These are phyloP conservation scores for Trichoderma sp. DNA, from an alignment of 2,329 filamentous ascomycete species.

Conservation along the genomic window DNA sequence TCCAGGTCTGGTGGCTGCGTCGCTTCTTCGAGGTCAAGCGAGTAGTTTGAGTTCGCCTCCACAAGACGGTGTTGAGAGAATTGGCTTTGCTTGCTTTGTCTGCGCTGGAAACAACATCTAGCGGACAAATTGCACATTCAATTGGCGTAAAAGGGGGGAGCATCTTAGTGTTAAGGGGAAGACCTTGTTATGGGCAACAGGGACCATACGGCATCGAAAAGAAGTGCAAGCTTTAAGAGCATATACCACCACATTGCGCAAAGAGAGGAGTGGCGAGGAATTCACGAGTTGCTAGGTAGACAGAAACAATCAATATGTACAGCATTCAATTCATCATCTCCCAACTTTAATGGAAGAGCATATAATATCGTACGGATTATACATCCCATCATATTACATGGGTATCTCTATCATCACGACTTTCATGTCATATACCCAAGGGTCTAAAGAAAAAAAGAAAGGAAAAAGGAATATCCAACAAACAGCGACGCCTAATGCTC, in stretches of 20 bases:
- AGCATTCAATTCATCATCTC: conserved; percentile 3
- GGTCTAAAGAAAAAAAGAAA: neutral
- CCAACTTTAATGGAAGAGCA: neutral
- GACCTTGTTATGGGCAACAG: neutral
- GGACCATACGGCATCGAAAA: neutral
- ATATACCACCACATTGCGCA: neutral
- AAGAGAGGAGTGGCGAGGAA: neutral
- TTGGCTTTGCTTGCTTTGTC: neutral
- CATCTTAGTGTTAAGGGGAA: neutral
- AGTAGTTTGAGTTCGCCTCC: conserved; percentile 49
- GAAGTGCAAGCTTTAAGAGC: neutral
- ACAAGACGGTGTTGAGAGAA: neutral
- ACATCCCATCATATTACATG: neutral
- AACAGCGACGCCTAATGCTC: neutral
- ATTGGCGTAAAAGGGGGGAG: conserved; percentile 26
- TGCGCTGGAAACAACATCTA: neutral
- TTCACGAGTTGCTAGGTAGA: neutral
- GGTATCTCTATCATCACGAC: conserved; percentile 12
- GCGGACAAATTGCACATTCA: neutral
- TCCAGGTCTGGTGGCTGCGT: conserved; percentile 99
- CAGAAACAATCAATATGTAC: conserved; percentile 3
- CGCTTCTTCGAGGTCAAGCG: conserved; percentile 90
- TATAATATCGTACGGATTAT: conserved; percentile 11
- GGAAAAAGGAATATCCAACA: neutral
- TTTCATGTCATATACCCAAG: conserved; percentile 3